A percentile compares a stretch with the other conserved stretches of the same genome.
These are phyloP conservation scores for Eimeria mitis DNA, from an alignment of 169 alveolate genomes.

Conservation along the genomic window DNA sequence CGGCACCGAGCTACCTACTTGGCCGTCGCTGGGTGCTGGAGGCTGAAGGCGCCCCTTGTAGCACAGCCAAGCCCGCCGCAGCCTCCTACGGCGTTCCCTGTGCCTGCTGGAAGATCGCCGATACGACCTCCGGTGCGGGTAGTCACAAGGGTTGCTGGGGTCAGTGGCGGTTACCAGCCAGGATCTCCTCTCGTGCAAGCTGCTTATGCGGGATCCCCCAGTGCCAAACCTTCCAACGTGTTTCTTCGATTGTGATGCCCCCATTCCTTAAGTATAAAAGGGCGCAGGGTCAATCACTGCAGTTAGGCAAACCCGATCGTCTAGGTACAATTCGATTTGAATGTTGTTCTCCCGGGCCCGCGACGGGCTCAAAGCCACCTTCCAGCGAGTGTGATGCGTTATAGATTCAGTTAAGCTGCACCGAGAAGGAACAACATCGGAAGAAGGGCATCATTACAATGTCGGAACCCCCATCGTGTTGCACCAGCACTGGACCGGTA, in stretches of 20 bases:
- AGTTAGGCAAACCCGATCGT: not conserved
- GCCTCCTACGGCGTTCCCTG: not conserved
- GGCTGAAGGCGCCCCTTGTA: slow-evolving; percentile 37
- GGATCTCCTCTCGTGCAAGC: slow-evolving; percentile 26
- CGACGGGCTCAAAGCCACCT: not conserved
- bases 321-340: not conserved
- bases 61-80: slow-evolving; percentile 30
- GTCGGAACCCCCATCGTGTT: slow-evolving; percentile 13
- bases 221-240: not conserved
- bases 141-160: not conserved
- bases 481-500: slow-evolving; percentile 52
- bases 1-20: slow-evolving; percentile 20
- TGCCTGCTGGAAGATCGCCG: not conserved
- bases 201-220: not conserved
- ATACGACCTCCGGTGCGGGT: not conserved
- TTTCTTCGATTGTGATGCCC: slow-evolving; percentile 53
- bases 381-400: not conserved
- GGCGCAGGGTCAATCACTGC: not conserved
- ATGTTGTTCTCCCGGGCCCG: not conserved
- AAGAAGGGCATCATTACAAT: not conserved
- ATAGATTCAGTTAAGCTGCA: not conserved
- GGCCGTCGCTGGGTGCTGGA: slow-evolving; percentile 17
- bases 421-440: not conserved
- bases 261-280: slow-evolving; percentile 10
- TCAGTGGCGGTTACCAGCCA: slow-evolving; percentile 11